Conservation (phyloP, 768 basidiomycete species). For the Galerina marginata region DNA sequence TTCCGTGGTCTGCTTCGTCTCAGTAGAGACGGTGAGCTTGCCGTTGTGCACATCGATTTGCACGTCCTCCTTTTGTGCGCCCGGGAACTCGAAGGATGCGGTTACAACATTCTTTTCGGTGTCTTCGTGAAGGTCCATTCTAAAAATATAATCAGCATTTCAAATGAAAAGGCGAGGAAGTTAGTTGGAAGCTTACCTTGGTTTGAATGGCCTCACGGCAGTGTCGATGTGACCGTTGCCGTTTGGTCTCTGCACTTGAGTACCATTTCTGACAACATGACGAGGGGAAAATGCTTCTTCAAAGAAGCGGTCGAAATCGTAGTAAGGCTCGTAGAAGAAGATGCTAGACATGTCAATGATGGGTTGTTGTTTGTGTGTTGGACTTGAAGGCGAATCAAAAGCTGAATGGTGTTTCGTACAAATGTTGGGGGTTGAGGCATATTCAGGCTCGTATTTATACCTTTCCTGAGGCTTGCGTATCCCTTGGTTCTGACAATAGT, state of each 20-base stretch:
- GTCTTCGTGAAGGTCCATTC: slow-evolving; percentile 66
- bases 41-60: slow-evolving; percentile 58
- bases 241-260: slow-evolving; percentile 11
- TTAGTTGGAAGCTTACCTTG: slow-evolving; percentile 30
- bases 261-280: background rate
- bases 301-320: slow-evolving; percentile 51
- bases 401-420: too few species aligned
- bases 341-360: slow-evolving; percentile 23
- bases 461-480: too few species aligned
- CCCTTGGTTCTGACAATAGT: too few species aligned
- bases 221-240: slow-evolving; percentile 13
- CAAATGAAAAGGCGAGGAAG: background rate
- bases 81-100: slow-evolving; percentile 66
- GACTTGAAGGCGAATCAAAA: too few species aligned
- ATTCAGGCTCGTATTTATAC: slow-evolving; percentile 2
- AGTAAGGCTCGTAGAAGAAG: slow-evolving; percentile 50
- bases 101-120: slow-evolving; percentile 53
- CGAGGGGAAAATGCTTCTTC: slow-evolving; percentile 30
- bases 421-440: too few species aligned
- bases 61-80: slow-evolving; percentile 58
- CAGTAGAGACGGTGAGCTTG: slow-evolving; percentile 57
- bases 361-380: too few species aligned
- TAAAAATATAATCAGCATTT: too few species aligned
- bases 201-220: slow-evolving; percentile 30
- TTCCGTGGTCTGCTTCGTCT: slow-evolving; percentile 44